Evolutionary conservation across 208 protist genomes (phyloP), one percentile per base, ranked within the genome.

Genomic region (Trichomonas vaginalis): DNA sequence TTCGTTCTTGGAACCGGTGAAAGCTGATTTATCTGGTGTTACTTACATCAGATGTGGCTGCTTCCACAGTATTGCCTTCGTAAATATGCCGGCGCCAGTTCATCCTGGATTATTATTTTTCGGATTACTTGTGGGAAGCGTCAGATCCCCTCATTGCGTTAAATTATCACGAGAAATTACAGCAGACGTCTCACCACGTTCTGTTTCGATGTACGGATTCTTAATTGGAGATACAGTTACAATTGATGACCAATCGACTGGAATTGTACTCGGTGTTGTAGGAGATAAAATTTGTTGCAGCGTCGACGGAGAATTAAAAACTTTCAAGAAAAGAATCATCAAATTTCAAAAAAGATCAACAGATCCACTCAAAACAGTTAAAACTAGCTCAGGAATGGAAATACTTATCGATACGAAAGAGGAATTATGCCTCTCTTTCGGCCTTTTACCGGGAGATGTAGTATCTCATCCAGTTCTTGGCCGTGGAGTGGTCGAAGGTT

Each of bases 71-170:
- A 45, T 92, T 51, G 86, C 45, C 0, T 40, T 92, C 27, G 40
- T 92, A 21, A 42, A 92, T 47, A 51, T 92, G 48, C 3, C 14
- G 17, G 14, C 40, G 6, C 86, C 86, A 51, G 45, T 92, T 48
- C 86, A 92, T 92, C 86, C 86, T 17, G 86, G 86, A 4, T 32
- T 92, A n/a, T 51, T 92, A 39, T 92, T 56, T 39, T 92, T 92
- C 86, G 86, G 86, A 0, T 17, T 92, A 6, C 27, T 92, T 35
- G 45, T 92, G 0, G 86, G 86, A 2, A 92, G 14, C 8, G 46
- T 92, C 0, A 23, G 86, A 15, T 51, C 27, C 15, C 86, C 86
- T 2, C 12, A 42, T 14, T 51, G 21, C 27, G n/a, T 92, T 39
- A 35, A 42, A 15, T 15, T 92, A 27, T 40, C 86, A 35, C 12